Conservation (phyloP, 75 land plant species). For the Sequoiadendron giganteum region DNA sequence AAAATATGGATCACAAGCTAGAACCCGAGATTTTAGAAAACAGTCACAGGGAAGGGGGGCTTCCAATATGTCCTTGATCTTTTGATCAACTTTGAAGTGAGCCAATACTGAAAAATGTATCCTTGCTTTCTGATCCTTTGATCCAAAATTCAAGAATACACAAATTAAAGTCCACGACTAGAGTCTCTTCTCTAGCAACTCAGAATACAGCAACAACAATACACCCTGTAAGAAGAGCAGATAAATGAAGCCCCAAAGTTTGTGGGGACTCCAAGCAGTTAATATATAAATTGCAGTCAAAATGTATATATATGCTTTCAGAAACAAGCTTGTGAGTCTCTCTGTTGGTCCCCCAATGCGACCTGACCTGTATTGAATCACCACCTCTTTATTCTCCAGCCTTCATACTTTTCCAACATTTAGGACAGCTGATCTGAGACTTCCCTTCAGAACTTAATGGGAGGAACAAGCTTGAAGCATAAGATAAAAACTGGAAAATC, state of each 20-base stretch:
- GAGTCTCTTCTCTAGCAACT: slow-evolving; percentile 7
- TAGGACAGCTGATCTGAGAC: background rate
- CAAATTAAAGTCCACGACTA: background rate
- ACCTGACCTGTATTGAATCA: background rate
- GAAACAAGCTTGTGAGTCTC: background rate
- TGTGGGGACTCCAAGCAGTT: background rate
- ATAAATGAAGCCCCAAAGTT: slow-evolving; percentile 1
- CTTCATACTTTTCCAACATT: background rate
- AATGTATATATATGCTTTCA: background rate
- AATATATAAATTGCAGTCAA: background rate
- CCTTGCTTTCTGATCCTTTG: slow-evolving; percentile 2
- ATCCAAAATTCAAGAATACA: slow-evolving; percentile 5
- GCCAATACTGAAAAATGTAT: background rate
- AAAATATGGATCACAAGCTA: background rate
- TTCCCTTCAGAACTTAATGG: background rate
- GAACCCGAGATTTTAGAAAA: slow-evolving; percentile 1
- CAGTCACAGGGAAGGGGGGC: background rate
- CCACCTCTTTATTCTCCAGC: background rate
- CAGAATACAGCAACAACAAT: background rate
- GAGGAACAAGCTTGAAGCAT: slow-evolving; percentile 7
- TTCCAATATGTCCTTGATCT: background rate
- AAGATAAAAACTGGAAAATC: slow-evolving; percentile 13
- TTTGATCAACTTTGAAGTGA: background rate
- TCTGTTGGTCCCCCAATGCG: background rate
- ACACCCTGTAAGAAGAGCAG: slow-evolving; percentile 7